phyloP scores from a whole-genome alignment of 768 basidiomycete genomes.

The Panus rudis region DNA sequence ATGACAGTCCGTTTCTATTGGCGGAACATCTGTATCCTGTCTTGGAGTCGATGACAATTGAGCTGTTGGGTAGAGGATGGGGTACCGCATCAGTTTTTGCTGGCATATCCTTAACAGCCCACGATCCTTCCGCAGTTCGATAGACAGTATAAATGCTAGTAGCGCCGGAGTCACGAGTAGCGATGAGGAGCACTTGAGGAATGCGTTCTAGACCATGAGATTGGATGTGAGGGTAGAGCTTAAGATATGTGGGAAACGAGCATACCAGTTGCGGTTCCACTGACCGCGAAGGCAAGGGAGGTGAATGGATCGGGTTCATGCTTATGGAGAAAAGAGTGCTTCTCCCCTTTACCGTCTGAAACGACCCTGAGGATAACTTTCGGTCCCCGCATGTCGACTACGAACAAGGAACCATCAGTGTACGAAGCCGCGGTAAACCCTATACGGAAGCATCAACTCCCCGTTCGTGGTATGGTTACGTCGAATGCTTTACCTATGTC shows the following conservation, averaged over 20 bases:
- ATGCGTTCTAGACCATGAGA: conserved; percentile 43
- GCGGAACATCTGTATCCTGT: conserved; percentile 40
- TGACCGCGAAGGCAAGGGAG: conserved; percentile 63
- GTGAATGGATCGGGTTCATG: conserved; percentile 38
- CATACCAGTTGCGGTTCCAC: conserved; percentile 47
- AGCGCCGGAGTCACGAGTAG: conserved; percentile 48
- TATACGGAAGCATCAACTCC: conserved; percentile 19
- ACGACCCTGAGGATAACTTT: conserved; percentile 50
- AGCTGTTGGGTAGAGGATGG: conserved; percentile 39
- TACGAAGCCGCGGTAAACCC: conserved; percentile 78
- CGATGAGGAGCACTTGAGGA: conserved; percentile 54
- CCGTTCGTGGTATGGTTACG: no score
- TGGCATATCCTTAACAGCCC: conserved; percentile 26
- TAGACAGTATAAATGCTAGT: conserved; percentile 51
- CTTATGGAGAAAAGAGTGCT: conserved; percentile 27
- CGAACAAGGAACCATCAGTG: conserved; percentile 44
- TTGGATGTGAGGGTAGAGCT: no score
- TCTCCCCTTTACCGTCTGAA: conserved; percentile 34
- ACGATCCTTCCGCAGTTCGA: conserved; percentile 27
- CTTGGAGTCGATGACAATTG: conserved; percentile 50
- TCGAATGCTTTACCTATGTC: conserved; percentile 56
- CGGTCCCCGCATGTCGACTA: conserved; percentile 74
- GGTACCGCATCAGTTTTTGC: conserved; percentile 31
- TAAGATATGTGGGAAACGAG: no score
- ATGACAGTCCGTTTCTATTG: conserved; percentile 35